Conservation (phyloP, 345 rosid species). For the Cardamine resedifolia region DNA sequence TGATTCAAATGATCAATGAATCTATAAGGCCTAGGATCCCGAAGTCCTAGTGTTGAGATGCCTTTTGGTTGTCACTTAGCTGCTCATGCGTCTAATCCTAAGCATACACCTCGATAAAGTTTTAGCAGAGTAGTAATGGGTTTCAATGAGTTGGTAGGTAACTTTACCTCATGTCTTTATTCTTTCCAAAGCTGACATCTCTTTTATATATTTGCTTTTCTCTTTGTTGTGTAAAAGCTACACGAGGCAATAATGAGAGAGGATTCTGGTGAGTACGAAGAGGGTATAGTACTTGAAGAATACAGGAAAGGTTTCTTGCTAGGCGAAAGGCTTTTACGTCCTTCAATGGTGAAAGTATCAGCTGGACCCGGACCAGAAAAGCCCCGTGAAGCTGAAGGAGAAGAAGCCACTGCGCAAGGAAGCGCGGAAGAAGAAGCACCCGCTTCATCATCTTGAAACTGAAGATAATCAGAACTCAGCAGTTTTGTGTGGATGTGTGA, state of each 20-base stretch:
- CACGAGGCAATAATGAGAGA: constrained; percentile 97
- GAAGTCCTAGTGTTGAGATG: neutral
- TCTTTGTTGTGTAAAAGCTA: constrained; percentile 46
- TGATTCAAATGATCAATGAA: neutral
- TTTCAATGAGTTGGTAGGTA: constrained; percentile 10
- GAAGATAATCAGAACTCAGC: constrained; percentile 4
- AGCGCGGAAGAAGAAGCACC: constrained; percentile 29
- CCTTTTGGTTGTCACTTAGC: constrained; percentile 10
- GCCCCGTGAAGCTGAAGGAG: constrained; percentile 46
- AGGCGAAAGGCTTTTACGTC: constrained; percentile 83
- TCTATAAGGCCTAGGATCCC: neutral
- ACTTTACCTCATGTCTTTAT: constrained; percentile 2
- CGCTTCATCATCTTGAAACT: constrained; percentile 43
- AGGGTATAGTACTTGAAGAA: constrained; percentile 79
- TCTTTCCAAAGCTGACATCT: constrained; percentile 11
- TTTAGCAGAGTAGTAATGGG: neutral
- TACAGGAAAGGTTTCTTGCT: constrained; percentile 83
- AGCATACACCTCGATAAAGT: constrained; percentile 6
- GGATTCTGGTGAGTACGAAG: constrained; percentile 77
- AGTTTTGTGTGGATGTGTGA: constrained; percentile 8
- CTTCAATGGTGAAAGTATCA: constrained; percentile 96
- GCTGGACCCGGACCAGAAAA: constrained; percentile 95
- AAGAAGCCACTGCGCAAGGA: constrained; percentile 34
- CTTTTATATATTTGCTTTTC: neutral
- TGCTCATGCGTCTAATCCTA: neutral